Evolutionary conservation across 202 grass and related monocot genomes (phyloP), one percentile per base, ranked within the genome.

Genomic region (Saccharum hybrid): DNA sequence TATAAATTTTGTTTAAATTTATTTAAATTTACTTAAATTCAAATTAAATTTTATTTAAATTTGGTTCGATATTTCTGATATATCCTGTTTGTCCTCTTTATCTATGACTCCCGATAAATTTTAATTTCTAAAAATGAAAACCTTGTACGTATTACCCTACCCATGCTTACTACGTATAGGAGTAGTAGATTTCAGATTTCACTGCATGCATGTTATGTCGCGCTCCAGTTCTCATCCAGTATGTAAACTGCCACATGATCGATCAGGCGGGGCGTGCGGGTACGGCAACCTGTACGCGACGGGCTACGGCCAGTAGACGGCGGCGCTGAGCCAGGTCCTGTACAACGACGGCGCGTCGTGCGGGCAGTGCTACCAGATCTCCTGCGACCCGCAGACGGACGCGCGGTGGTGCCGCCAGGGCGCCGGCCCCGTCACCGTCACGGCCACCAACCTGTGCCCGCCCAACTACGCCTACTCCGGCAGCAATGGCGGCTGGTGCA

Each of bases 401-500:
- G 23, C 10, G 30, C 65, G 60, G 54, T 85, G 59, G 54, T 86
- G 85, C 61, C 63, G 39, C 1, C 14, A 13, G 30, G 85, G 80
- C 42, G 80, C 43, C 22, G 80, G 54, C 2, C 2, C 62, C 16
- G 79, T 96, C 40, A 86, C 87, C 2, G 19, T 92, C 39, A 90
- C 90, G 6, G 90, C 83, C 67, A 97, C 94, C 31, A 91, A 94
- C 85, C 82, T 81, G 0, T 91, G 90, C 77, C 90, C 87, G 10
- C 94, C 91, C 0, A 96, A 96, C 84, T 91, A 90, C 39, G 85
- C 87, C 18, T 82, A 89, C 7, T 68, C 94, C 62, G 88, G 33
- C 74, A 28, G 85, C 86, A 84, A 79, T 74, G 94, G 92, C 11
- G 94, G 94, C 30, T 94, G 90, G 94, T 97, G 94, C 88, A 94